A percentile compares a stretch with the other conserved stretches of the same genome.
Evolutionary conservation across 73 alveolate species (phyloP).

Genomic region (Uronychia binucleata): DNA sequence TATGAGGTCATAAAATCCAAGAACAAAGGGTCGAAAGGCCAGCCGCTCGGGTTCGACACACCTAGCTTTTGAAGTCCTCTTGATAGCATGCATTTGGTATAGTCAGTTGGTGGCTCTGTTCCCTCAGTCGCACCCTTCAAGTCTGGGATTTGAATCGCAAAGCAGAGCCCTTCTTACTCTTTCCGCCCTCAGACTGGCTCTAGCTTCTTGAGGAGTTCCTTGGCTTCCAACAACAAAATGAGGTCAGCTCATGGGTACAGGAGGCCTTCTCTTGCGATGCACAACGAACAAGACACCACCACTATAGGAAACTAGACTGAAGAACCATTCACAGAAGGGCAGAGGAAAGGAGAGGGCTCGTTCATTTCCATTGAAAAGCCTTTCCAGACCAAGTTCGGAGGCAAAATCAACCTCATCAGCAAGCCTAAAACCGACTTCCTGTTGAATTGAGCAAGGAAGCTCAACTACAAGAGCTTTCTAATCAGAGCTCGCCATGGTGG

Average conservation of each 20-base stretch:
- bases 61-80: too few relatives aligned
- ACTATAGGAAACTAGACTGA: too few relatives aligned
- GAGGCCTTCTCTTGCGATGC: neutral
- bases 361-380: neutral
- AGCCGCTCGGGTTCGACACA: too few relatives aligned
- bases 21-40: too few relatives aligned
- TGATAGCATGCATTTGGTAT: too few relatives aligned
- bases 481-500: neutral
- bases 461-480: neutral
- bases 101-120: too few relatives aligned
- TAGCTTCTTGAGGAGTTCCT: neutral
- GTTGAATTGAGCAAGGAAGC: neutral
- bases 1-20: too few relatives aligned
- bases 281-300: neutral
- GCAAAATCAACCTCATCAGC: neutral
- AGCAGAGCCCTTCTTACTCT: neutral
- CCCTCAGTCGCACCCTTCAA: neutral
- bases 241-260: neutral
- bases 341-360: neutral
- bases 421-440: neutral
- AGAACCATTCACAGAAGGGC: neutral
- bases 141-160: neutral
- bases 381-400: neutral
- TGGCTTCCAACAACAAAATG: neutral
- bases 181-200: neutral